Percentiles rank a stretch among this genome's conserved stretches.
phyloP scores from a whole-genome alignment of 1,284 basidiomycete genomes.

The Austroboletus sp. region DNA sequence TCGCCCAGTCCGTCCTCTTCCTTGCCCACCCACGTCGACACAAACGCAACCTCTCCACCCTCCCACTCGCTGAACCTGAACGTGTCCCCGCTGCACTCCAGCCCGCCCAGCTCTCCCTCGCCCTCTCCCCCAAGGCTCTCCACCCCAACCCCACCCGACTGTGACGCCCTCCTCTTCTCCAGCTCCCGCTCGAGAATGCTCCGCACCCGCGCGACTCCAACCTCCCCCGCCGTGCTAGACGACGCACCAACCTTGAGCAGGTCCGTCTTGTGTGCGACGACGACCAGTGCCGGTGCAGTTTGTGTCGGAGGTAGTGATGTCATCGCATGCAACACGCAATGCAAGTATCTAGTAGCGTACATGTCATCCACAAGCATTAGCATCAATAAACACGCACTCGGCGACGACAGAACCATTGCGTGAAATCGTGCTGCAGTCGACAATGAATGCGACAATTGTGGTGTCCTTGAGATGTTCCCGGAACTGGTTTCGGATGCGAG shows the following conservation, averaged over 20 bases:
- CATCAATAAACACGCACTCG: conserved; percentile 50
- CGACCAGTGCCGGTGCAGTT: conserved; percentile 49
- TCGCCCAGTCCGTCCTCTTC: conserved; percentile 40
- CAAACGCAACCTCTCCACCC: conserved; percentile 62
- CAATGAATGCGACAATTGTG: conserved; percentile 64
- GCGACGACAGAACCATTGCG: conserved; percentile 65
- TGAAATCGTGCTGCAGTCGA: conserved; percentile 68
- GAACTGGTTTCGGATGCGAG: conserved; percentile 66
- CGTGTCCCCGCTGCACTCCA: conserved; percentile 51
- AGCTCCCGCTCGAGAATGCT: conserved; percentile 73
- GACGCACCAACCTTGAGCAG: conserved; percentile 50
- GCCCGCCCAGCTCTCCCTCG: conserved; percentile 54
- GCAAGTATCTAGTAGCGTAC: conserved; percentile 53
- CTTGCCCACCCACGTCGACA: conserved; percentile 48
- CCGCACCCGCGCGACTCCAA: conserved; percentile 63
- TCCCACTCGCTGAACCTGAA: conserved; percentile 76
- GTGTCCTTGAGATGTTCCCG: conserved; percentile 54
- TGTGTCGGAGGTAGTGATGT: conserved; percentile 66
- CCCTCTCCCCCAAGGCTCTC: conserved; percentile 65
- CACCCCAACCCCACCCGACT: conserved; percentile 57
- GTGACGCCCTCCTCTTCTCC: conserved; percentile 61
- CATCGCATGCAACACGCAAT: conserved; percentile 60
- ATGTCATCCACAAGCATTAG: not conserved
- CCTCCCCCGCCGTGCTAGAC: conserved; percentile 38
- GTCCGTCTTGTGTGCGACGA: conserved; percentile 72